These are phyloP conservation scores for Clonostachys solani DNA, from an alignment of 2,329 filamentous ascomycete species.

Conservation along the genomic window DNA sequence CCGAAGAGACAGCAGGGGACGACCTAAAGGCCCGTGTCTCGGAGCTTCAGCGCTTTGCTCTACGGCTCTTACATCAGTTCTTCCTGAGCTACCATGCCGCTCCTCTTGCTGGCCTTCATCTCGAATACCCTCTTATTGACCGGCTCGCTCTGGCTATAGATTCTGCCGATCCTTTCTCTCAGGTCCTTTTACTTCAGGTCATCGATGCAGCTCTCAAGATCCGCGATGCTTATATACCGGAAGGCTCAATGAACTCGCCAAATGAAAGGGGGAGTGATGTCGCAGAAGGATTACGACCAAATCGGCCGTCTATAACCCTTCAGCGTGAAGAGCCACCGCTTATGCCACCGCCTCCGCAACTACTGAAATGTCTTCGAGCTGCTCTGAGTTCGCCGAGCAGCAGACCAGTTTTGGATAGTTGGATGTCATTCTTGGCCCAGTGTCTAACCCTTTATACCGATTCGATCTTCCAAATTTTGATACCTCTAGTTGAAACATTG, in stretches of 20 bases:
- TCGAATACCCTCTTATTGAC: slow-evolving; percentile 69
- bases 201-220: slow-evolving; percentile 71
- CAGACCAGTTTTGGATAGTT: slow-evolving; percentile 79
- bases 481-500: slow-evolving; percentile 87
- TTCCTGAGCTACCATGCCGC: slow-evolving; percentile 59
- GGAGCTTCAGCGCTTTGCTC: slow-evolving; percentile 65
- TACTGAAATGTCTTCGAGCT: slow-evolving; percentile 81
- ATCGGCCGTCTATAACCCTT: slow-evolving; percentile 28
- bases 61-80: slow-evolving; percentile 68
- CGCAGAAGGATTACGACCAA: slow-evolving; percentile 32
- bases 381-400: slow-evolving; percentile 74
- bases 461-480: slow-evolving; percentile 82
- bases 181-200: slow-evolving; percentile 75
- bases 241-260: slow-evolving; percentile 29
- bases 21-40: slow-evolving; percentile 41
- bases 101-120: slow-evolving; percentile 55
- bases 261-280: slow-evolving; percentile 41
- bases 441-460: slow-evolving; percentile 80
- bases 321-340: slow-evolving; percentile 6
- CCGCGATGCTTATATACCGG: slow-evolving; percentile 34
- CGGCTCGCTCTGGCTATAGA: slow-evolving; percentile 58
- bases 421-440: slow-evolving; percentile 81
- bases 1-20: slow-evolving; percentile 8
- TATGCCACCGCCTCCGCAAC: slow-evolving; percentile 54
- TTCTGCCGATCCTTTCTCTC: slow-evolving; percentile 64